These are phyloP conservation scores for Pyrrhoderma noxium DNA, from an alignment of 1,284 basidiomycete genomes.

Conservation along the genomic window DNA sequence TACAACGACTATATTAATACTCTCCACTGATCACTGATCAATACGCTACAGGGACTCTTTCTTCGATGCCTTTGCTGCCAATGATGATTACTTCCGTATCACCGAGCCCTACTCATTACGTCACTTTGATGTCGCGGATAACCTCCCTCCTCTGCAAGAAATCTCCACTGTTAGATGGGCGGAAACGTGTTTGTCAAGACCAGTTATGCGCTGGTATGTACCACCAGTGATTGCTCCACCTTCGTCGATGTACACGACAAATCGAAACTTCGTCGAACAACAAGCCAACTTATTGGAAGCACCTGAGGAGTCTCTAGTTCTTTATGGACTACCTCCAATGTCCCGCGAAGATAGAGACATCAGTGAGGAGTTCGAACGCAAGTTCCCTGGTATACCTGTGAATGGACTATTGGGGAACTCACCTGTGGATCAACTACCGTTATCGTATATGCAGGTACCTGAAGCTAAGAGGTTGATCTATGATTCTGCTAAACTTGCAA, in stretches of 20 bases:
- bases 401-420: slow-evolving; percentile 68
- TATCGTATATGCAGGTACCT: slow-evolving; percentile 86
- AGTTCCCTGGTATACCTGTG: slow-evolving; percentile 58
- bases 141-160: slow-evolving; percentile 48
- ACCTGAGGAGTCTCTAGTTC: slow-evolving; percentile 63
- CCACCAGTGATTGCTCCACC: slow-evolving; percentile 83
- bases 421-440: slow-evolving; percentile 70
- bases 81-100: slow-evolving; percentile 27
- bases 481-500: slow-evolving; percentile 94
- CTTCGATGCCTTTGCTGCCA: slow-evolving; percentile 41
- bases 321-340: slow-evolving; percentile 81
- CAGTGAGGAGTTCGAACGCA: slow-evolving; percentile 41
- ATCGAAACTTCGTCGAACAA: slow-evolving; percentile 75
- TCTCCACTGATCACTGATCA: slow-evolving; percentile 19
- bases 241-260: slow-evolving; percentile 65
- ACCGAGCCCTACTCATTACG: slow-evolving; percentile 30
- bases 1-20: slow-evolving; percentile 4
- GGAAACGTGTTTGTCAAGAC: slow-evolving; percentile 74
- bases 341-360: slow-evolving; percentile 58
- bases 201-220: slow-evolving; percentile 74
- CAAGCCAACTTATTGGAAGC: slow-evolving; percentile 57
- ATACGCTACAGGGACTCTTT: slow-evolving; percentile 42
- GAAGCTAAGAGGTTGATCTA: slow-evolving; percentile 94
- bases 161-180: slow-evolving; percentile 63
- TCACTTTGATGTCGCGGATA: slow-evolving; percentile 34